Conservation (phyloP, 139 green algal genomes). For the Micromonas pusilla region DNA sequence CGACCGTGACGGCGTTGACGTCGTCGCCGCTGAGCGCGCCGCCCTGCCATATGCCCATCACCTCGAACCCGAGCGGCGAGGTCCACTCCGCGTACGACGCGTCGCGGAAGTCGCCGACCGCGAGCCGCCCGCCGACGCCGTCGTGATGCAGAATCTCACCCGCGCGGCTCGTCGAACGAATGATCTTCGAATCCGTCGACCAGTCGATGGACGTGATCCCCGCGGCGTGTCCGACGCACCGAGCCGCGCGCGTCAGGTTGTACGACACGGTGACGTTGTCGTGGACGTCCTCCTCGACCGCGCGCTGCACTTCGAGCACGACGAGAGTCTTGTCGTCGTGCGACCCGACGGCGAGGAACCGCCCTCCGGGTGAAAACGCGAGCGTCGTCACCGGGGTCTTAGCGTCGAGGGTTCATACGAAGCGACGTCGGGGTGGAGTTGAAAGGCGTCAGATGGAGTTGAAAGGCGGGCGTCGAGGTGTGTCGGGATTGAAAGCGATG, state of each 20-base stretch:
- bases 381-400: background rate
- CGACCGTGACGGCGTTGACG: slow-evolving; percentile 49
- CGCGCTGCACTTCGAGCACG: background rate
- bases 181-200: slow-evolving; percentile 43
- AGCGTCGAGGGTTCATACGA: too few relatives aligned
- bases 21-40: slow-evolving; percentile 54
- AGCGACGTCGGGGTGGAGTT: too few relatives aligned
- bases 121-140: slow-evolving; percentile 52
- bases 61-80: slow-evolving; percentile 53
- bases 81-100: slow-evolving; percentile 51
- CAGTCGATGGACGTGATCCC: slow-evolving; percentile 57
- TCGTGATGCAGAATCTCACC: slow-evolving; percentile 58
- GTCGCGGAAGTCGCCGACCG: slow-evolving; percentile 50
- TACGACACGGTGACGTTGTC: too few relatives aligned
- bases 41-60: slow-evolving; percentile 69
- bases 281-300: too few relatives aligned
- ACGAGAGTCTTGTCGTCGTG: slow-evolving; percentile 42
- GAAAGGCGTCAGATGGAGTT: too few relatives aligned
- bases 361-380: background rate
- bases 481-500: too few relatives aligned
- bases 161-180: slow-evolving; percentile 47
- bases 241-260: too few relatives aligned
- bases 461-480: too few relatives aligned
- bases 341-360: slow-evolving; percentile 47
- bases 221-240: slow-evolving; percentile 45